phyloP scores from a whole-genome alignment of 129 eudicot genomes.

The Lonicera japonica region DNA sequence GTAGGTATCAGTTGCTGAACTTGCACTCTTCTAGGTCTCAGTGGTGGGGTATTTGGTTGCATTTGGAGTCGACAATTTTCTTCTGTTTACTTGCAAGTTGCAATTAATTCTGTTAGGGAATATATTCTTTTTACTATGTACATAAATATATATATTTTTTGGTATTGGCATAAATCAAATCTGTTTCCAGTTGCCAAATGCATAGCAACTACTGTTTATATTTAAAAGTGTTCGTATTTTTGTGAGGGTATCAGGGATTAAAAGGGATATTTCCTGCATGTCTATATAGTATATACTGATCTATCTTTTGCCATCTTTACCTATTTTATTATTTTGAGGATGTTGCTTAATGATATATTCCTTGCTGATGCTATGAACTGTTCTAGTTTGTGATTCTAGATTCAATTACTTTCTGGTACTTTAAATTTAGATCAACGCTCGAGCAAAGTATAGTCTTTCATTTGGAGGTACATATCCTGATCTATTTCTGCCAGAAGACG shows the following conservation, averaged over 20 bases:
- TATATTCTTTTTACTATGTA: background rate
- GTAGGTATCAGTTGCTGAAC: slow-evolving; percentile 32
- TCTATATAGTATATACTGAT: background rate
- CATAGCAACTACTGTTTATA: background rate
- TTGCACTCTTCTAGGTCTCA: background rate
- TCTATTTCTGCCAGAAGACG: slow-evolving; percentile 40
- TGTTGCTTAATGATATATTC: background rate
- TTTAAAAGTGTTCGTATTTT: background rate
- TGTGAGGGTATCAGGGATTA: background rate
- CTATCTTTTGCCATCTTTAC: background rate
- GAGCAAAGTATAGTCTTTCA: slow-evolving; percentile 84
- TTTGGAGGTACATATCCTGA: slow-evolving; percentile 81
- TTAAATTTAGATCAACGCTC: slow-evolving; percentile 68
- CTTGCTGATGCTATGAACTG: background rate
- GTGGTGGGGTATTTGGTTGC: background rate
- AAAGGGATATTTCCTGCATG: background rate
- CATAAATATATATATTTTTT: background rate
- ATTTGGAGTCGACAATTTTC: background rate
- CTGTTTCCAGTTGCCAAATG: background rate
- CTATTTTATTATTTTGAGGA: background rate
- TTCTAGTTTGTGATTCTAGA: background rate
- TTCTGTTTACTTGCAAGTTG: background rate
- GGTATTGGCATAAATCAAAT: background rate
- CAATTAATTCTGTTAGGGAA: background rate
- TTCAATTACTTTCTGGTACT: slow-evolving; percentile 17